phyloP scores from a whole-genome alignment of 2,329 filamentous ascomycete genomes.

The Penicillium sp. region DNA sequence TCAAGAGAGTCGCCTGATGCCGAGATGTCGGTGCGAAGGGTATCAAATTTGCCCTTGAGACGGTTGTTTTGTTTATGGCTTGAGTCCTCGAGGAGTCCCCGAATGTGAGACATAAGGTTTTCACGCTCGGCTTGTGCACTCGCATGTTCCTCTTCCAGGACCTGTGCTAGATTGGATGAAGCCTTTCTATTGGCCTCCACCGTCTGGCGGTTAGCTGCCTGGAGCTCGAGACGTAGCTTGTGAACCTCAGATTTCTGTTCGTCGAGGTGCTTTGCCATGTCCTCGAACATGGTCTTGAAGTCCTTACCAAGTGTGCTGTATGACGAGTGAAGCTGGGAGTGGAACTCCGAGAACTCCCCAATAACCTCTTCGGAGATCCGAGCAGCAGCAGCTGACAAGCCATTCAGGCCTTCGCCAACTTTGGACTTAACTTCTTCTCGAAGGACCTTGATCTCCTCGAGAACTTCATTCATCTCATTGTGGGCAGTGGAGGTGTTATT shows the following conservation, averaged over 20 bases:
- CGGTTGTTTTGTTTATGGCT: slow-evolving; percentile 72
- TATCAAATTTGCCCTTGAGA: slow-evolving; percentile 62
- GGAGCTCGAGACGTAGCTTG: slow-evolving; percentile 68
- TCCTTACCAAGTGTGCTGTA: slow-evolving; percentile 82
- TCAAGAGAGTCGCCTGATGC: slow-evolving; percentile 66
- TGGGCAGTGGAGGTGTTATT: slow-evolving; percentile 55
- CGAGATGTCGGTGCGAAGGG: slow-evolving; percentile 64
- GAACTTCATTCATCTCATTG: slow-evolving; percentile 83
- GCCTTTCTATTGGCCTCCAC: slow-evolving; percentile 67
- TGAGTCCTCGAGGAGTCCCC: slow-evolving; percentile 71
- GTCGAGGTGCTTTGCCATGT: slow-evolving; percentile 70
- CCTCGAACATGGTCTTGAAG: slow-evolving; percentile 82
- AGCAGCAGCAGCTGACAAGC: slow-evolving; percentile 79
- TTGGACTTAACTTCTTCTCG: slow-evolving; percentile 83
- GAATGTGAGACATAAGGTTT: slow-evolving; percentile 72
- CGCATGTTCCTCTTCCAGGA: slow-evolving; percentile 73
- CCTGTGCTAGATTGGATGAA: slow-evolving; percentile 65
- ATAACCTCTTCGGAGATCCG: slow-evolving; percentile 88
- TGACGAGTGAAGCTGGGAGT: slow-evolving; percentile 76
- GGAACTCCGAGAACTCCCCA: slow-evolving; percentile 79
- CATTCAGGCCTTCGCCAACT: slow-evolving; percentile 79
- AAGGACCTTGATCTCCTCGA: slow-evolving; percentile 89
- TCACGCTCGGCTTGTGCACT: slow-evolving; percentile 72
- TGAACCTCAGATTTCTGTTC: slow-evolving; percentile 76
- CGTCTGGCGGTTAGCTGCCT: slow-evolving; percentile 66